Base-by-base conservation (phyloP, 2,329 filamentous ascomycete genomes). In the Alternaria dauci region DNA sequence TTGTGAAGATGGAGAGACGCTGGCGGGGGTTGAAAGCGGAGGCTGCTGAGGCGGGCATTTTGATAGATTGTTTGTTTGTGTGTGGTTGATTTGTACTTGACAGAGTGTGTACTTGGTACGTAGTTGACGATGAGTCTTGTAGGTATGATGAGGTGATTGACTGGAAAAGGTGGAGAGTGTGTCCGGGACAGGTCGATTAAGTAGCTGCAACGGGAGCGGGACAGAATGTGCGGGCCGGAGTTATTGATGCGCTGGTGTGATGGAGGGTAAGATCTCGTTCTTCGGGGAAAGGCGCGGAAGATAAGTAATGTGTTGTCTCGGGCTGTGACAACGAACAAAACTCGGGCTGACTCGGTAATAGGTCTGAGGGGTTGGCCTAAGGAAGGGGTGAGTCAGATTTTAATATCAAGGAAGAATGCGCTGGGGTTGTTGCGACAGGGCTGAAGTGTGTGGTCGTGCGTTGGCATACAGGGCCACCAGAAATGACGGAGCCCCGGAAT, bases 1-100 rank as follows among this genome's bases (percentile, higher is more conserved):
- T 77, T 56, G 76, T 79, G 65, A 78, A 70, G 74, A 80, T 75
- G 52, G 77, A 78, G 62, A 80, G 78, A 71, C 77, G 77, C 63
- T 78, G 74, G 67, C 78, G 78, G 48, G 78, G 77, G 69, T 73
- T 74, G 66, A 68, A 66, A 26, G 65, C 47, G 59, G 64, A 61
- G 25, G 64, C 46, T 43, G 66, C 63, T 53, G 72, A 52, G 41
- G 71, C 57, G 64, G 75, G 72, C 75, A 75, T 78, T 46, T 48
- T 74, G 58, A 39, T 25, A 34, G 38, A 25, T 61, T 61, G 20
- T 59, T 48, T 28, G 39, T 25, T 59, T 30, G 28, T 30, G 41
- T 48, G n/a, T 34, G 36, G 48, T n/a, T 41, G 28, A 30, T n/a
- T 32, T 39, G 46, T 46, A 46, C 34, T 58, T 51, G 42, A 57